These are phyloP conservation scores for Cordyceps cicadae DNA, from an alignment of 2,329 filamentous ascomycete species.

Conservation along the genomic window DNA sequence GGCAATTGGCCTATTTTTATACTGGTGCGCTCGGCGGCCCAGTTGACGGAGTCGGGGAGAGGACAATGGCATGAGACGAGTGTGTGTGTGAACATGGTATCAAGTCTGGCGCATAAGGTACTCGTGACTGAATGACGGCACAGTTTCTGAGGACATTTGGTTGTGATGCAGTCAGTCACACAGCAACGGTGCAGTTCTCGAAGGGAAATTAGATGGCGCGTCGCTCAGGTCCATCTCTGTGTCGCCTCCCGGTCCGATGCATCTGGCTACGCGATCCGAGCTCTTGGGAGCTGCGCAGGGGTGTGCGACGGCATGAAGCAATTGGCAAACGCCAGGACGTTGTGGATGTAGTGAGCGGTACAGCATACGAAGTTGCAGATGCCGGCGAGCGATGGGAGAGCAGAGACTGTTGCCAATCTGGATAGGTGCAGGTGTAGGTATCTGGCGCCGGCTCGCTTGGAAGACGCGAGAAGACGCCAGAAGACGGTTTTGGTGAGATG, in stretches of 20 bases:
- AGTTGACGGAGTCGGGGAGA: neutral
- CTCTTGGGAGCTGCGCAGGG: neutral
- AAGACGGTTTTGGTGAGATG: no score
- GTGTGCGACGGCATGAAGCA: neutral
- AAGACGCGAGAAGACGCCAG: neutral
- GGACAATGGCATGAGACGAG: neutral
- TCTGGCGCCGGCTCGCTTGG: neutral
- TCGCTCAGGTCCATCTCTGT: neutral
- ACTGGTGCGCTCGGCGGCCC: neutral
- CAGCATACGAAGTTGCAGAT: neutral
- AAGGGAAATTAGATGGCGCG: neutral
- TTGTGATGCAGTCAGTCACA: neutral
- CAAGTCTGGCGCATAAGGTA: neutral
- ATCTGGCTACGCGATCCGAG: constrained; percentile 1
- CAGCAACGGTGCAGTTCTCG: neutral
- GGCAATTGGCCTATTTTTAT: neutral
- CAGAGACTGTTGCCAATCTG: neutral
- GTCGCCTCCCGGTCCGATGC: neutral
- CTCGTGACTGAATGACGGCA: neutral
- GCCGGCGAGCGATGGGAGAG: neutral
- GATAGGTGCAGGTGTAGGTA: neutral
- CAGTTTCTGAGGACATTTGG: neutral
- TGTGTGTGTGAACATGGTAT: neutral
- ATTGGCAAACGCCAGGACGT: constrained; percentile 2
- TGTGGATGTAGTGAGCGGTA: neutral